phyloP scores from a whole-genome alignment of 345 rosid species.

The Rhizophora apiculata region DNA sequence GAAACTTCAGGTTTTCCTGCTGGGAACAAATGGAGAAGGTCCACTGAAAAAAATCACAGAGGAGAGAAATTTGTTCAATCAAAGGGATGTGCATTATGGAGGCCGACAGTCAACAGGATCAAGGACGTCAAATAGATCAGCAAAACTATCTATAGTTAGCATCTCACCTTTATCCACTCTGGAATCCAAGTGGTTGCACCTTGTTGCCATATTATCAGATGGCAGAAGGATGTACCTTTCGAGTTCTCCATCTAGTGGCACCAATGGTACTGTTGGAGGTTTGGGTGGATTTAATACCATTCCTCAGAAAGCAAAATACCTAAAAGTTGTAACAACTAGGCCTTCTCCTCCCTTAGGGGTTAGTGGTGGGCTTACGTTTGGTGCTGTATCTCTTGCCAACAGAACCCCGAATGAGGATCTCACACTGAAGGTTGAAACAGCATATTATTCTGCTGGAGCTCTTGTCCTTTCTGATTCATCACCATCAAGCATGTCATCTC shows the following conservation, averaged over 20 bases:
- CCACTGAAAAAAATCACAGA: conserved; percentile 86
- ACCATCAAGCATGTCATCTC: conserved; percentile 83
- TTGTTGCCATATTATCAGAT: conserved; percentile 88
- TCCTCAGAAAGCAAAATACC: conserved; percentile 65
- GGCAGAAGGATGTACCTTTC: conserved; percentile 97
- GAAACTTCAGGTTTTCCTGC: conserved; percentile 84
- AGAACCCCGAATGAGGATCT: conserved; percentile 83
- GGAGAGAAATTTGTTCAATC: conserved; percentile 83
- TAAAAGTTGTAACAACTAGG: conserved; percentile 86
- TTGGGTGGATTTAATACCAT: conserved; percentile 61
- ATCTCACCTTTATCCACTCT: conserved; percentile 77
- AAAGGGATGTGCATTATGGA: conserved; percentile 69
- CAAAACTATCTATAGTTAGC: conserved; percentile 77
- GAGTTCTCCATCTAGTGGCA: conserved; percentile 70
- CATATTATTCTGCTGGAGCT: conserved; percentile 78
- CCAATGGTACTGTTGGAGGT: conserved; percentile 49
- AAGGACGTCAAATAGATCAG: conserved; percentile 52
- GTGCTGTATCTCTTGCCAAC: conserved; percentile 68
- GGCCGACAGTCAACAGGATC: conserved; percentile 58
- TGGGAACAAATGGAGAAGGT: conserved; percentile 76
- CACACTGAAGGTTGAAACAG: conserved; percentile 79
- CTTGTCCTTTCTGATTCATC: conserved; percentile 94
- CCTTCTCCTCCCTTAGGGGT: conserved; percentile 95
- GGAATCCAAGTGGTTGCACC: conserved; percentile 94
- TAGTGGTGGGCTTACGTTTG: conserved; percentile 83